Base-by-base conservation (phyloP, 768 basidiomycete genomes). In the Tulasnella sp. region DNA sequence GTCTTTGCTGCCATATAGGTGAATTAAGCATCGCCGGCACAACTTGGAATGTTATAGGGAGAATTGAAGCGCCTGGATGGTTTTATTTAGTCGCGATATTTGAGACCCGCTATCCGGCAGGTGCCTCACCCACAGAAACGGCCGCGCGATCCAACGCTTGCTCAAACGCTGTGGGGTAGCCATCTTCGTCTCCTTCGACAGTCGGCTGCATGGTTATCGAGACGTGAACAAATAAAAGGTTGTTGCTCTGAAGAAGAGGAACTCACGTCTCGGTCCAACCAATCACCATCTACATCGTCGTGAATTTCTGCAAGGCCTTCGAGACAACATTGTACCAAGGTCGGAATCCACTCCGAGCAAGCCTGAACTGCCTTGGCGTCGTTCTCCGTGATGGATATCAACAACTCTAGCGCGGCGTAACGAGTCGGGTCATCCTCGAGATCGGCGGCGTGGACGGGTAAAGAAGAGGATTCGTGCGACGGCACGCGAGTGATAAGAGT, bases 241-340 rank as follows among this genome's bases (percentile, higher is more conserved):
- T 27, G n/a, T 36, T 27, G 31, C 34, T 68, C 12, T 39, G 79
- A 24, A 77, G 12, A 71, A 75, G 48, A 31, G 77, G 21, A 31
- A 89, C 93, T 78, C 81, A 95, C 94, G 85, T 96, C 94, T 75
- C 44, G 82, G 62, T 40, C 82, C 83, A 52, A 86, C 86, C 58
- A 85, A 52, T 75, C 38, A 81, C 82, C 81, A 84, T 83, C 84
- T 31, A 86, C 85, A 52, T 90, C 92, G 56, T 92, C 91, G 0
- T 91, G 90, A 27, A 94, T 86, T 84, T 93, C 93, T 24, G 92
- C 90, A 91, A 95, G 93, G 3, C 93, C 93, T 84, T 95, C 93
- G 52, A 95, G 83, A 85, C 93, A 94, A 10, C 92, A 92, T 2
- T 92, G 87, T 0, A 95, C 92, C 52, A 94, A 85, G 21, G 90